Evolutionary conservation across 2,329 filamentous ascomycete genomes (phyloP), one percentile per base, ranked within the genome.

Genomic region (Botryotinia convoluta): DNA sequence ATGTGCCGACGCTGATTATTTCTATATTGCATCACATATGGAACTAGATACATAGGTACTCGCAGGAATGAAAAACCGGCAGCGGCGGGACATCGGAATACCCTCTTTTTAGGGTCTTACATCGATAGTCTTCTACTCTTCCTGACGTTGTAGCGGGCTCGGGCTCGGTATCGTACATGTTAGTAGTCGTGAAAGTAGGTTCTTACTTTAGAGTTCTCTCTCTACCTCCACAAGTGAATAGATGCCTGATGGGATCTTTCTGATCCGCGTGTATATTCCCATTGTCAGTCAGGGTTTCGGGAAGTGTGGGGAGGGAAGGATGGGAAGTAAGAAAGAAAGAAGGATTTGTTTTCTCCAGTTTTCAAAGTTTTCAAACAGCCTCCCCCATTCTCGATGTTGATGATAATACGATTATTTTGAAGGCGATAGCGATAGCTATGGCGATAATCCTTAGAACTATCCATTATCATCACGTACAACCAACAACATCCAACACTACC

Each of bases 1-100:
- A 67, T 39, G 35, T 54, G 20, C 45, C 45, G 45, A 68, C 51
- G 64, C 64, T 69, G 37, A 35, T 61, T 44, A 42, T 44, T 35
- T 29, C 45, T 72, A 60, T 68, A 72, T 65, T 60, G 51, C 70
- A 72, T 72, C 51, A 57, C 48, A 72, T 67, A 67, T 67, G 65
- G 32, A 69, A 39, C 37, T n/a, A 69, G 5, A 42, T n/a, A 61
- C 35, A 37, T 61, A 69, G 7, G 22, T 37, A 62, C 35, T 62
- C 42, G 60, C 60, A 62, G 35, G 35, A 42, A 26, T n/a, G 59
- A 22, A 42, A 9, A 60, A 37, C 48, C 42, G 61, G 60, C 61
- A 72, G 54, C 45, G 42, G 51, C 61, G 39, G 70, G 37, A 67
- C 29, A 57, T 67, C 48, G 61, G 70, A 67, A 72, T 67, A 35